Conservation (phyloP, 768 basidiomycete genomes). For the Suillus discolor region DNA sequence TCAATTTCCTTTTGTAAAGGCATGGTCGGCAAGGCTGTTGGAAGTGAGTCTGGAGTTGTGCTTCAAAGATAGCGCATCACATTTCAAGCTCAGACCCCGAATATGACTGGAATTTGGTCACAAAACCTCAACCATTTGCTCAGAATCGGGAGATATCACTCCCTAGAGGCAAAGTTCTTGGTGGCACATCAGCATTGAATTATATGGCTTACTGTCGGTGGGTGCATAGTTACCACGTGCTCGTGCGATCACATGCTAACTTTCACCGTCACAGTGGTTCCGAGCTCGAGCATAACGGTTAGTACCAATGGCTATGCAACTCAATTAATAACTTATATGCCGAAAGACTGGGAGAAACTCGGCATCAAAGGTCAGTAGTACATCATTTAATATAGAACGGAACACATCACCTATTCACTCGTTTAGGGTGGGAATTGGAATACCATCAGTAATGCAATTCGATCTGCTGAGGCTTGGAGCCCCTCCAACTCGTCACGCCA, state of each 20-base stretch:
- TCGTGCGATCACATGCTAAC: not conserved
- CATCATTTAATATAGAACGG: not conserved
- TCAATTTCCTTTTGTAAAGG: not conserved
- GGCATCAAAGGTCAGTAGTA: conserved; percentile 18
- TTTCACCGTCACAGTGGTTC: conserved; percentile 12
- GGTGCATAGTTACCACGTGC: not conserved
- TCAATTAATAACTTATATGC: not conserved
- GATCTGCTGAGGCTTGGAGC: conserved; percentile 18
- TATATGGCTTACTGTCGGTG: conserved; percentile 13
- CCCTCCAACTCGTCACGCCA: conserved; percentile 17
- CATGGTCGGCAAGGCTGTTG: conserved; percentile 13
- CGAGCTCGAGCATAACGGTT: conserved; percentile 19
- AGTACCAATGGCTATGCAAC: not conserved
- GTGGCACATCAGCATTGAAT: conserved; percentile 18
- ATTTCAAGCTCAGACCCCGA: conserved; percentile 16
- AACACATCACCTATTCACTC: not conserved
- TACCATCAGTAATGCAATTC: conserved; percentile 16
- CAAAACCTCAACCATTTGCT: conserved; percentile 13
- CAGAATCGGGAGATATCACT: conserved; percentile 15
- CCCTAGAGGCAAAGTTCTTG: conserved; percentile 16
- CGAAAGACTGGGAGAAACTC: conserved; percentile 16
- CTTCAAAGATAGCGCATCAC: not conserved
- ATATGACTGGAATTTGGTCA: conserved; percentile 20
- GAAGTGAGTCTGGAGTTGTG: conserved; percentile 12
- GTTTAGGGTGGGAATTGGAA: conserved; percentile 20